phyloP scores from a whole-genome alignment of 768 basidiomycete species.

The Collybia sordida region DNA sequence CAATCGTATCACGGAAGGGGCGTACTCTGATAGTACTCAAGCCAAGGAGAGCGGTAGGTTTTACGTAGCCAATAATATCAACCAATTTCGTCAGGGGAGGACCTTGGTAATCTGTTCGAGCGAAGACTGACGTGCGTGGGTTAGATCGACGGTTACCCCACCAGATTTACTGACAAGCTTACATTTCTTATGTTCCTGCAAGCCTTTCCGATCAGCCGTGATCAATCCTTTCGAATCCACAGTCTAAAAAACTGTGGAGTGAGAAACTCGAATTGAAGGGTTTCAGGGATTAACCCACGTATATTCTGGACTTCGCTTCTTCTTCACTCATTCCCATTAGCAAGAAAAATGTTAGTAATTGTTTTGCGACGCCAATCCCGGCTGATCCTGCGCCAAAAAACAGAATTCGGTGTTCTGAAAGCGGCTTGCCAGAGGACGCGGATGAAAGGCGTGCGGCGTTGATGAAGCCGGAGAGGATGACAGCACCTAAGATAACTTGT shows the following conservation, averaged over 20 bases:
- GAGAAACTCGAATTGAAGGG: background rate
- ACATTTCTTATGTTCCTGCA: constrained; percentile 78
- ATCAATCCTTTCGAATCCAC: constrained; percentile 80
- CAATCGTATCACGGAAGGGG: background rate
- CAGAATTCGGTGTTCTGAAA: constrained; percentile 76
- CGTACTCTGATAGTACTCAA: constrained; percentile 58
- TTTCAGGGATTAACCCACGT: constrained; percentile 38
- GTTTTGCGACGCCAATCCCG: constrained; percentile 87
- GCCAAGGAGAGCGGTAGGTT: constrained; percentile 77
- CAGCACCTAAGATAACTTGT: constrained; percentile 45
- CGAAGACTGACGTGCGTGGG: constrained; percentile 60
- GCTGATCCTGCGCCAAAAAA: constrained; percentile 92
- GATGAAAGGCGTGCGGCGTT: constrained; percentile 68
- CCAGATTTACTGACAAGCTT: constrained; percentile 9
- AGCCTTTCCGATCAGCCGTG: constrained; percentile 61
- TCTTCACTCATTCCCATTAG: constrained; percentile 62
- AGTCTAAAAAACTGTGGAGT: constrained; percentile 37
- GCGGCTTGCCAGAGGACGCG: constrained; percentile 49
- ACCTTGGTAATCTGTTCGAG: constrained; percentile 68
- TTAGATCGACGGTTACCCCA: constrained; percentile 13
- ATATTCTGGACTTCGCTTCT: constrained; percentile 67
- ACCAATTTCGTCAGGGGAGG: constrained; percentile 57
- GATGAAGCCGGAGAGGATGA: constrained; percentile 73
- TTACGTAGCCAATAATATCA: constrained; percentile 70
- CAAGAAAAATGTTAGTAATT: constrained; percentile 81